These are phyloP conservation scores for Xylaria digitata DNA, from an alignment of 2,329 filamentous ascomycete genomes.

Conservation along the genomic window DNA sequence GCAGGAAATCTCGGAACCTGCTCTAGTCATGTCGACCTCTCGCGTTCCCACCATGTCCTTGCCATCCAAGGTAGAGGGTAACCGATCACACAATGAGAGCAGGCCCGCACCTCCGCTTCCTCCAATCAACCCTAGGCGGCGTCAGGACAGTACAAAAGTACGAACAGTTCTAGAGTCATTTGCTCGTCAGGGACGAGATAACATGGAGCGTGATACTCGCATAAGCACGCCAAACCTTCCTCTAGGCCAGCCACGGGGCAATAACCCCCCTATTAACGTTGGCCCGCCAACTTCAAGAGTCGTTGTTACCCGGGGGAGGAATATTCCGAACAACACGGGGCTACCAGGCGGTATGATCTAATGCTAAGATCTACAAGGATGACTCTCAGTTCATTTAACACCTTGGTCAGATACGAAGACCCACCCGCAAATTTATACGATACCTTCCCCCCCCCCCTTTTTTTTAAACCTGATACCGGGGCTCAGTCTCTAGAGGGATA, in stretches of 20 bases:
- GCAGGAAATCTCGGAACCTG: slow-evolving; percentile 64
- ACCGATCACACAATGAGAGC: slow-evolving; percentile 53
- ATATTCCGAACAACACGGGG: slow-evolving; percentile 44
- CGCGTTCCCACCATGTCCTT: slow-evolving; percentile 58
- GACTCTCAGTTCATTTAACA: slow-evolving; percentile 1
- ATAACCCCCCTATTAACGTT: slow-evolving; percentile 46
- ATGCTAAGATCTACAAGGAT: slow-evolving; percentile 29
- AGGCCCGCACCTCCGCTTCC: slow-evolving; percentile 64
- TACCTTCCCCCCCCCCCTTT: background rate
- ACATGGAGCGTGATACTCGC: slow-evolving; percentile 44
- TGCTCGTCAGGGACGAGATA: slow-evolving; percentile 52
- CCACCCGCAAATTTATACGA: background rate
- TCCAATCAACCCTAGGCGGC: slow-evolving; percentile 68
- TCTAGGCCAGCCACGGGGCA: slow-evolving; percentile 40
- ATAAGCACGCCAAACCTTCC: slow-evolving; percentile 49
- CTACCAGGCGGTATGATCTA: slow-evolving; percentile 61
- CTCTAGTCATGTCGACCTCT: slow-evolving; percentile 59
- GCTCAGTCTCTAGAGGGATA: background rate
- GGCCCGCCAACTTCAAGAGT: slow-evolving; percentile 53
- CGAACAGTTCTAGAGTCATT: slow-evolving; percentile 57
- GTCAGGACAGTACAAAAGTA: slow-evolving; percentile 52
- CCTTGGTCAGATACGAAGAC: background rate
- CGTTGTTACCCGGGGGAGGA: slow-evolving; percentile 48
- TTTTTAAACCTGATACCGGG: background rate
- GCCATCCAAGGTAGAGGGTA: slow-evolving; percentile 49